A percentile compares a stretch with the other conserved stretches of the same genome.
These are phyloP conservation scores for Trypanosomatidae sp. DNA, from an alignment of 208 protist genomes.

Conservation along the genomic window DNA sequence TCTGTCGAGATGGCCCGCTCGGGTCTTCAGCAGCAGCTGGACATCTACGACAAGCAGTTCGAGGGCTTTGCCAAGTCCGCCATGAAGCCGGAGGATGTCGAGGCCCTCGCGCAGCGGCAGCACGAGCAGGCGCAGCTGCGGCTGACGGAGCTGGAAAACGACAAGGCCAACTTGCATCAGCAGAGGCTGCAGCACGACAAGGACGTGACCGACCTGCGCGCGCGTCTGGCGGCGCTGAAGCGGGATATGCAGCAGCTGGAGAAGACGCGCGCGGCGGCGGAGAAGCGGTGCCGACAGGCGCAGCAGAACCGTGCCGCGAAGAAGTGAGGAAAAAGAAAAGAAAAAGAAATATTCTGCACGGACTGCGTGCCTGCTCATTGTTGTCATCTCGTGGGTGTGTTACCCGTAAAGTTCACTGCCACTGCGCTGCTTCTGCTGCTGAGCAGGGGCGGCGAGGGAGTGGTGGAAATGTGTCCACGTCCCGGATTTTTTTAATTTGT, in stretches of 20 bases:
- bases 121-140: conserved; percentile 41
- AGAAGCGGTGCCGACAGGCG: conserved; percentile 74
- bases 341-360: neutral
- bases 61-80: conserved; percentile 39
- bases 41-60: conserved; percentile 67
- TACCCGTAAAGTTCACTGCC: no score
- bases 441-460: no score
- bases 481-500: no score
- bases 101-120: conserved; percentile 47
- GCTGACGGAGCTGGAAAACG: conserved; percentile 40
- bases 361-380: neutral
- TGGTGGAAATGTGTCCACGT: no score
- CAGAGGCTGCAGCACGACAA: conserved; percentile 64
- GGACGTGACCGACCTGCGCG: conserved; percentile 59
- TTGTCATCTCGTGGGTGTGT: no score
- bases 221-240: conserved; percentile 48
- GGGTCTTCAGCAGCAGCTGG: conserved; percentile 60
- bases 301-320: conserved; percentile 55
- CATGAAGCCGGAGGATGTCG: conserved; percentile 60
- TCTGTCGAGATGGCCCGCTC: conserved; percentile 33
- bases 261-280: conserved; percentile 41
- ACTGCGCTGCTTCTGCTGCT: no score
- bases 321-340: no score
- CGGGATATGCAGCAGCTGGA: conserved; percentile 57
- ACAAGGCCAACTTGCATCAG: conserved; percentile 61